phyloP scores from a whole-genome alignment of 73 alveolate genomes.

The Durusdinium trenchii region DNA sequence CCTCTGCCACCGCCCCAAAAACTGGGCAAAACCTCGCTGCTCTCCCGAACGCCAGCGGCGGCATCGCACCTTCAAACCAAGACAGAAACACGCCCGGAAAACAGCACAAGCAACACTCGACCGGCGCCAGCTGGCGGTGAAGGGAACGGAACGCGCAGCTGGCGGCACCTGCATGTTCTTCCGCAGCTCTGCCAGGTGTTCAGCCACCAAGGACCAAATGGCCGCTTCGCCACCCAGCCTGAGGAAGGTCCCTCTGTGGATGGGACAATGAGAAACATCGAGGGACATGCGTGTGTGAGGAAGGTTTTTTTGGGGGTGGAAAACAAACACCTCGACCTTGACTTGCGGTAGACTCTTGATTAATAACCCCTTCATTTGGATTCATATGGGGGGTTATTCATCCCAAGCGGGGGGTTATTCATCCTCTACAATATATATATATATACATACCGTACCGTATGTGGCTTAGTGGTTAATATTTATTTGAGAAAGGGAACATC shows the following conservation, averaged over 20 bases:
- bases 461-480: no score
- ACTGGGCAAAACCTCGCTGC: background rate
- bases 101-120: background rate
- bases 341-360: background rate
- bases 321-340: no score
- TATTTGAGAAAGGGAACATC: no score
- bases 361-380: background rate
- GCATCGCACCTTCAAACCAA: no score
- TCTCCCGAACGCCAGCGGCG: background rate
- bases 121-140: no score
- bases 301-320: background rate
- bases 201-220: background rate
- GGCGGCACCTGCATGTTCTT: slow-evolving; percentile 31
- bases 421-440: background rate
- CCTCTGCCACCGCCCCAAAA: background rate
- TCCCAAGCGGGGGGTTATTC: background rate
- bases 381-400: background rate
- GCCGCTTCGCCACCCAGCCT: slow-evolving; percentile 63
- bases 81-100: background rate
- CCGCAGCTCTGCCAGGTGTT: background rate
- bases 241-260: background rate
- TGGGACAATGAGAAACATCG: background rate
- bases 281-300: background rate
- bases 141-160: background rate
- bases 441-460: no score